These are phyloP conservation scores for Dactylellina sp. DNA, from an alignment of 2,329 filamentous ascomycete genomes.

Conservation along the genomic window DNA sequence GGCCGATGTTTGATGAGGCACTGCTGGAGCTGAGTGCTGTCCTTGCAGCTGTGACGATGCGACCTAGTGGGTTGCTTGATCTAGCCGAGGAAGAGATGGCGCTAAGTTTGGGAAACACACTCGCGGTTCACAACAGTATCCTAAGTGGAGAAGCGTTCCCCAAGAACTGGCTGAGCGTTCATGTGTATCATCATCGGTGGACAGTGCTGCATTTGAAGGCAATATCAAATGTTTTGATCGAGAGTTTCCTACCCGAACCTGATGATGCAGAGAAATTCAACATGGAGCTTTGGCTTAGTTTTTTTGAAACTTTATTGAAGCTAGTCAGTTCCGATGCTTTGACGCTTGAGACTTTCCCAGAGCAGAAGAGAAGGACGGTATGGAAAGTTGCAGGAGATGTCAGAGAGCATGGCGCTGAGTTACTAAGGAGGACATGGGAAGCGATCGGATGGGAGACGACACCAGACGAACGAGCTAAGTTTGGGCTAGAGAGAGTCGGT, in stretches of 20 bases:
- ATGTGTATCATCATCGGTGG: conserved; percentile 92
- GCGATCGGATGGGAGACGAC: conserved; percentile 96
- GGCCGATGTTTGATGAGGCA: conserved; percentile 81
- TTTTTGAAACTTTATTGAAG: conserved; percentile 88
- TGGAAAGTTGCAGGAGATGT: conserved; percentile 99
- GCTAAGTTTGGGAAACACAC: conserved; percentile 78
- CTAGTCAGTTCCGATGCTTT: conserved; percentile 89
- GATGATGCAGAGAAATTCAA: conserved; percentile 93
- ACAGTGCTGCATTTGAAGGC: conserved; percentile 88
- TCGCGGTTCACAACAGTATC: conserved; percentile 89
- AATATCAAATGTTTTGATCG: conserved; percentile 80
- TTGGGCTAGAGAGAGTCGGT: conserved; percentile 84
- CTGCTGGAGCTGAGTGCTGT: conserved; percentile 89
- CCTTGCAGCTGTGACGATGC: conserved; percentile 82
- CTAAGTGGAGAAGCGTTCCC: conserved; percentile 91
- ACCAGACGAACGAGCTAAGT: conserved; percentile 79
- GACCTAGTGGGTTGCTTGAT: conserved; percentile 79
- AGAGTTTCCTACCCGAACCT: conserved; percentile 84
- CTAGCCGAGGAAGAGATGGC: conserved; percentile 79
- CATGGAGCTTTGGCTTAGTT: conserved; percentile 91
- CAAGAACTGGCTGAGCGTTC: conserved; percentile 86
- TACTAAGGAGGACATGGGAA: conserved; percentile 88
- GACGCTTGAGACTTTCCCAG: conserved; percentile 93
- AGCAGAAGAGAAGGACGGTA: conserved; percentile 93
- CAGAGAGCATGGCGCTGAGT: conserved; percentile 86